Evolutionary conservation across 1,139 yeast species (phyloP), one percentile per base, ranked within the genome.

Genomic region (Tardiomyces digboiensis): DNA sequence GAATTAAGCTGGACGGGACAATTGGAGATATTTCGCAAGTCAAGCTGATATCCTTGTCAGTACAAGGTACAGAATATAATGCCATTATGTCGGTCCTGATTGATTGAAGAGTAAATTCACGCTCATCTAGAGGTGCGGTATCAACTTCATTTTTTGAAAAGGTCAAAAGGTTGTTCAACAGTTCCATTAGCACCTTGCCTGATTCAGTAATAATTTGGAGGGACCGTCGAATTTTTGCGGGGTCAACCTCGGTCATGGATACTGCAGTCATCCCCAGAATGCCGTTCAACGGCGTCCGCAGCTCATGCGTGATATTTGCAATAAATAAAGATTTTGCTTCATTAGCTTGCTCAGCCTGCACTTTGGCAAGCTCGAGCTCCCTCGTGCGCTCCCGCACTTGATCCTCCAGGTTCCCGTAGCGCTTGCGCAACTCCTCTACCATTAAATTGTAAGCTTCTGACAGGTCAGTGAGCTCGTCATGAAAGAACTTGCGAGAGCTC

Each of bases 211-310:
- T 88, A 46, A 88, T 72, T 52, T 81, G 82, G 50, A 89, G 68
- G 36, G 80, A 73, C 41, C 80, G 82, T 53, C 82, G 79, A 18
- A 86, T 78, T 52, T 80, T 78, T 3, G 70, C 62, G 7, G 72
- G 71, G 54, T 86, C 91, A 10, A 71, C 70, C 61, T 89, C 97
- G 20, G 85, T 91, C 80, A 87, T 76, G 1, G 96, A 91, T 45
- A 89, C 86, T 1, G 95, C 84, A 0, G 97, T 85, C 95, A 91
- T 86, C 46, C 98, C 98, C 46, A 91, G 68, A 39, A 91, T 91
- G 60, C 97, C 98, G 62, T 91, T 91, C 54, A 91, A 69, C 1
- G 98, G 98, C 0, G 98, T 91, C 52, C 97, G 74, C 58, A 91
- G 72, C 65, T 91, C 98, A 60, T 91, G 97, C 0, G 97, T 88